These are phyloP conservation scores for Hirschfeldia incana DNA, from an alignment of 345 rosid genomes.

Conservation along the genomic window DNA sequence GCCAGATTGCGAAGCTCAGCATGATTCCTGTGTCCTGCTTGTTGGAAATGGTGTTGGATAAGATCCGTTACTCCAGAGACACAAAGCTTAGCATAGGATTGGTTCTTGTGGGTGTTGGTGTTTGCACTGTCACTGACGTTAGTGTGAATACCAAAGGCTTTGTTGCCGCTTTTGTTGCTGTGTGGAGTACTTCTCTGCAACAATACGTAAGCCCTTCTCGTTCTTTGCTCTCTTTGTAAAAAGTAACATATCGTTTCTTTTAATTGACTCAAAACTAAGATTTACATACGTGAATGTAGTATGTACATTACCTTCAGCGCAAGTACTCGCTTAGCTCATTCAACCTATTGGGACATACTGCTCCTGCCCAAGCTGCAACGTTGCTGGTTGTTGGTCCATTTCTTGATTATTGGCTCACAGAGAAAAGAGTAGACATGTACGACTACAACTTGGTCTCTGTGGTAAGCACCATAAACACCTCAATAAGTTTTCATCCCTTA, in stretches of 20 bases:
- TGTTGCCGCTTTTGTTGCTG: conserved; percentile 80
- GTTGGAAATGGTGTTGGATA: conserved; percentile 88
- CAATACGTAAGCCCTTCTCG: conserved; percentile 71
- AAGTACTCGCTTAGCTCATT: conserved; percentile 83
- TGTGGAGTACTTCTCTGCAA: conserved; percentile 96
- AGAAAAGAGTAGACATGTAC: conserved; percentile 67
- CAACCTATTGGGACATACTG: conserved; percentile 93
- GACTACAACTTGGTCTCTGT: conserved; percentile 55
- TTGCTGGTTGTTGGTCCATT: conserved; percentile 80
- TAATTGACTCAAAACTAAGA: neutral
- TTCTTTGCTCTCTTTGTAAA: neutral
- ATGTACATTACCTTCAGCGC: conserved; percentile 88
- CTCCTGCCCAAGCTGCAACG: conserved; percentile 94
- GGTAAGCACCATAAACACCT: conserved; percentile 49
- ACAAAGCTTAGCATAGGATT: conserved; percentile 87
- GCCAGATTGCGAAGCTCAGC: conserved; percentile 89
- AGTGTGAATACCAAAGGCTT: conserved; percentile 87
- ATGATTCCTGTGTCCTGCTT: conserved; percentile 98
- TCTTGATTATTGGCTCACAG: conserved; percentile 88
- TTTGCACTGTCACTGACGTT: conserved; percentile 94
- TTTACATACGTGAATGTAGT: conserved; percentile 51
- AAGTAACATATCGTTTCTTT: neutral
- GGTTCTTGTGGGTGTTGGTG: conserved; percentile 94
- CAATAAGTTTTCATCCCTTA: neutral
- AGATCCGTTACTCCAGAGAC: conserved; percentile 90